Base-by-base conservation (phyloP, 345 rosid species). In the Citrus cavaleriei region DNA sequence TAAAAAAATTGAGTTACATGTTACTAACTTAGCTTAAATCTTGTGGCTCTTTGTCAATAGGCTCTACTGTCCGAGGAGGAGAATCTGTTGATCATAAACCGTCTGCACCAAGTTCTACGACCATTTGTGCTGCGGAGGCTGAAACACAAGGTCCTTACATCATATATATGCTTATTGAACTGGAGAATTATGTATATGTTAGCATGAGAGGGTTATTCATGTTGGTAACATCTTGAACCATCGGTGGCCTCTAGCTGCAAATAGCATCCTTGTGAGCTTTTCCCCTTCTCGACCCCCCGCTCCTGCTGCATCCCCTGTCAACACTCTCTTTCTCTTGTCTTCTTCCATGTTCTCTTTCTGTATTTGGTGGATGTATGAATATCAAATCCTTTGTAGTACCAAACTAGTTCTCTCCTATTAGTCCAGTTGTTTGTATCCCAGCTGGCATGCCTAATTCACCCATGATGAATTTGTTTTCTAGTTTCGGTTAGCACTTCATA, bases 81-180 rank as follows among this genome's bases (percentile, higher is more conserved):
- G 86, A 94, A 94, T 86, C 85, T 94, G 72, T 83, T 94, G 90
- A 89, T 94, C 59, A 94, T 93, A 71, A 94, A 94, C 69, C 98
- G 98, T 70, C 93, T 94, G 76, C 98, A 94, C 77, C 98, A 94
- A 90, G 98, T 94, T 83, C 96, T 94, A 81, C 86, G 98, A 70
- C 98, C 98, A 81, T 94, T 94, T 84, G 97, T 94, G 54, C 93
- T 94, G 63, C 93, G 98, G 61, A 87, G 98, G 84, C 86, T 94
- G 81, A 94, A 94, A 86, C 98, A 94, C 81, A 94, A 94, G 96
- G 98, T 94, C n/a, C 67, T 73, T 68, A 78, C 58, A 54, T 60
- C 32, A 57, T 73, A 28, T 60, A 74, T 63, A 75, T 76, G 30
- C 75, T 34, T 34, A 13, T 70, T 24, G 21, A 57, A 8, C 76